Conservation (phyloP, 2,329 filamentous ascomycete genomes). For the Cladosporium austrohemisphaericum region DNA sequence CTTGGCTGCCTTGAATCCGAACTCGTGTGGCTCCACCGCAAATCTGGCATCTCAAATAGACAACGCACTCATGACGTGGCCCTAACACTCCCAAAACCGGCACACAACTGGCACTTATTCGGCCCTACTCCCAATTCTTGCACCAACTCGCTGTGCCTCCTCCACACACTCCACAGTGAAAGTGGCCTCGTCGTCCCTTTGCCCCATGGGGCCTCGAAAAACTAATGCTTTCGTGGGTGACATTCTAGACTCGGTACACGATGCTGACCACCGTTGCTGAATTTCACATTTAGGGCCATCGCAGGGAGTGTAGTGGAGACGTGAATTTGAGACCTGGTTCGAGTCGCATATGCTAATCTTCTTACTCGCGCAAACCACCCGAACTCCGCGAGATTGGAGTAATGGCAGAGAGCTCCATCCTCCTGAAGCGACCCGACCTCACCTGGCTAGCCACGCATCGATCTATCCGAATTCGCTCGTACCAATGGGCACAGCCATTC, state of each 20-base stretch:
- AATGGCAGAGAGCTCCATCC: too few relatives aligned
- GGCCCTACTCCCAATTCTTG: constrained; percentile 1
- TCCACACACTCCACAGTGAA: constrained; percentile 4
- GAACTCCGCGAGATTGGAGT: too few relatives aligned
- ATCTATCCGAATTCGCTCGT: too few relatives aligned
- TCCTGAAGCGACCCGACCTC: too few relatives aligned
- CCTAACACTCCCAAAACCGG: neutral
- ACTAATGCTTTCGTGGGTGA: too few relatives aligned
- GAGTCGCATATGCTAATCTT: neutral
- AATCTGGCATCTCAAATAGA: neutral
- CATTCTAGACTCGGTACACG: too few relatives aligned
- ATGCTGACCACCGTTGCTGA: neutral
- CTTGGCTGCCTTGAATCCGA: constrained; percentile 5
- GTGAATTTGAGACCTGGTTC: neutral
- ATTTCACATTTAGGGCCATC: neutral
- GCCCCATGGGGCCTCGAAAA: constrained; percentile 5
- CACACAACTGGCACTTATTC: neutral
- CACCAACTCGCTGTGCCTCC: neutral
- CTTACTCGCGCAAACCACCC: too few relatives aligned
- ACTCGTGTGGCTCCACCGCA: constrained; percentile 1
- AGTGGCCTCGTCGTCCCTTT: neutral
- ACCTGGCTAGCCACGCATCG: too few relatives aligned
- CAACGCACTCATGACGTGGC: neutral
- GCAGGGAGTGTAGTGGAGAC: neutral
- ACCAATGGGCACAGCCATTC: too few relatives aligned